phyloP scores from a whole-genome alignment of 2,329 filamentous ascomycete genomes.

The Penicillium concentricum region DNA sequence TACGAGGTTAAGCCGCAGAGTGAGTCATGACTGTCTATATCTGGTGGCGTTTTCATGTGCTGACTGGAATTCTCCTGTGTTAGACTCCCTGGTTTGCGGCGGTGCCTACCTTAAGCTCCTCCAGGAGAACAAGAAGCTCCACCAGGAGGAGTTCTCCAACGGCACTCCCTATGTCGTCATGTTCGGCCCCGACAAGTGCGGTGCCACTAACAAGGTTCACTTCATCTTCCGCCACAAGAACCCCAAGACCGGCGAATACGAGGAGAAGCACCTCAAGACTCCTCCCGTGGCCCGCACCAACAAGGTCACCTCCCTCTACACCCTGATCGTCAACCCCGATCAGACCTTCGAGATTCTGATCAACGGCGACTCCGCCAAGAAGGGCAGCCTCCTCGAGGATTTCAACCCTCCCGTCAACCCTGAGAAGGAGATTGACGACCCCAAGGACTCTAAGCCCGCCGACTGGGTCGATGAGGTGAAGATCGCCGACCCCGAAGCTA shows the following conservation, averaged over 20 bases:
- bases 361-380: constrained; percentile 84
- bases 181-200: constrained; percentile 99
- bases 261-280: constrained; percentile 95
- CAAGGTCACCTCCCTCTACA: constrained; percentile 95
- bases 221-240: constrained; percentile 99
- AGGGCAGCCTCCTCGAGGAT: constrained; percentile 89
- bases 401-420: constrained; percentile 95
- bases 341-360: constrained; percentile 92
- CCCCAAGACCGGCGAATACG: constrained; percentile 98
- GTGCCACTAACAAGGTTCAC: constrained; percentile 93
- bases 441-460: constrained; percentile 88
- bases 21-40: constrained; percentile 52
- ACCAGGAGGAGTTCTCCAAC: constrained; percentile 97
- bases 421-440: constrained; percentile 88
- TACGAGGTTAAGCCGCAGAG: constrained; percentile 99
- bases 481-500: constrained; percentile 88
- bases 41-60: background rate
- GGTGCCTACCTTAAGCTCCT: constrained; percentile 99
- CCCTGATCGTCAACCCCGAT: constrained; percentile 92
- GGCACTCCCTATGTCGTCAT: constrained; percentile 98
- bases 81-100: constrained; percentile 93
- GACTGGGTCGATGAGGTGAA: constrained; percentile 94
- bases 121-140: constrained; percentile 93
- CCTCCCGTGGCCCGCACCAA: constrained; percentile 82
- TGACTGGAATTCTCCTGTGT: background rate